Evolutionary conservation across 2,329 filamentous ascomycete species (phyloP), one percentile per base, ranked within the genome.

Genomic region (Coniella vitis): DNA sequence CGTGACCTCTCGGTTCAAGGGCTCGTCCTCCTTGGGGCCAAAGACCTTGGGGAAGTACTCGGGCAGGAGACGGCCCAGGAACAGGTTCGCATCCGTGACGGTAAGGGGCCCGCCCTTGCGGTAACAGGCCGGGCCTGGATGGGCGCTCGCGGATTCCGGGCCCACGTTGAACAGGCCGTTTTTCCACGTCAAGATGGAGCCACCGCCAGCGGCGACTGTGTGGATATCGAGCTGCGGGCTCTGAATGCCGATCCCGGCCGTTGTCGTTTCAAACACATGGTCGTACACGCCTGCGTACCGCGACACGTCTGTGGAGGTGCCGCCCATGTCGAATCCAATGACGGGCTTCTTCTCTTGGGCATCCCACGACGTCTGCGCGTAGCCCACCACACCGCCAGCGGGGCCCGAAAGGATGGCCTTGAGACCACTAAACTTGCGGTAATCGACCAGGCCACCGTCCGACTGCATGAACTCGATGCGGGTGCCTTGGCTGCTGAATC

Each of bases 191-290:
- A 90, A 67, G 8, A 81, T 72, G 1, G 79, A 84, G n/a, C 84
- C 83, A 52, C 86, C 86, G 16, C 86, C 85, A 7, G 86, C 84
- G 20, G 86, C 86, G 4, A 90, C 85, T 1, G 87, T 91, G 61
- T 88, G 87, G 61, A 91, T 90, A 57, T 90, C 86, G 1, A 90
- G 74, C 60, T 90, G 86, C 0, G 87, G 86, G 1, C 81, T 84
- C 54, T 90, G 86, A 10, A 90, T 87, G 1, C 84, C 84, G 1
- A 90, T 81, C 12, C 86, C 87, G 0, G 87, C 86, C 0, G 84
- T 89, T 0, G 84, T 88, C 0, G 84, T 88, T 59, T 89, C 86
- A 53, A 90, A 88, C 0, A 69, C 61, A 40, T 71, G 67, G 22
- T 69, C 69, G 29, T 66, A 66, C 2, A 61, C 60, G 1, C 69